phyloP scores from a whole-genome alignment of 306 rosid species.

The Dryas drummondii region DNA sequence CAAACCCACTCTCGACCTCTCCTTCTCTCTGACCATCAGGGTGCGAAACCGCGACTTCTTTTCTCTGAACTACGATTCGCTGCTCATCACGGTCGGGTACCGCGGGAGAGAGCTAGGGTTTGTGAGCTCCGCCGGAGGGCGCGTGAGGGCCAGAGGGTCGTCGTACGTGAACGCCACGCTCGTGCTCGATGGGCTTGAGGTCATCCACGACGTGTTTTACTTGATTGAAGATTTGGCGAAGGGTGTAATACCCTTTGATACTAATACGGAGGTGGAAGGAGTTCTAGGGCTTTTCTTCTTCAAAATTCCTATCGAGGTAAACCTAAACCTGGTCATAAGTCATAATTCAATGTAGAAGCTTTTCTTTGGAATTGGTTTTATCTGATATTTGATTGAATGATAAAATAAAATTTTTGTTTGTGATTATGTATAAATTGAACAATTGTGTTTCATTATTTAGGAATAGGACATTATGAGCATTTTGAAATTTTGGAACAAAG shows the following conservation, averaged over 20 bases:
- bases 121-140: constrained; percentile 54
- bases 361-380: background rate
- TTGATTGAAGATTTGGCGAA: constrained; percentile 67
- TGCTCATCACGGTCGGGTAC: constrained; percentile 63
- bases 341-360: background rate
- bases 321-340: background rate
- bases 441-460: background rate
- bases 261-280: constrained; percentile 59
- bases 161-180: constrained; percentile 71
- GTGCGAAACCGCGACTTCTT: constrained; percentile 66
- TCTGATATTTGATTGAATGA: background rate
- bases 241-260: constrained; percentile 79
- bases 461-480: too few species aligned
- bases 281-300: constrained; percentile 57
- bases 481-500: background rate
- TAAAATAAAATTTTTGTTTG: background rate
- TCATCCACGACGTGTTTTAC: constrained; percentile 68
- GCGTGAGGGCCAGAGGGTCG: constrained; percentile 54
- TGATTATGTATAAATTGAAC: background rate
- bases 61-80: constrained; percentile 58
- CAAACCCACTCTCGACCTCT: constrained; percentile 52
- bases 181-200: constrained; percentile 57
- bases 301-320: constrained; percentile 71
- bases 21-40: constrained; percentile 56
- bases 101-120: constrained; percentile 65